Evolutionary conservation across 306 rosid genomes (phyloP).

Genomic region (Canavalia gladiata): DNA sequence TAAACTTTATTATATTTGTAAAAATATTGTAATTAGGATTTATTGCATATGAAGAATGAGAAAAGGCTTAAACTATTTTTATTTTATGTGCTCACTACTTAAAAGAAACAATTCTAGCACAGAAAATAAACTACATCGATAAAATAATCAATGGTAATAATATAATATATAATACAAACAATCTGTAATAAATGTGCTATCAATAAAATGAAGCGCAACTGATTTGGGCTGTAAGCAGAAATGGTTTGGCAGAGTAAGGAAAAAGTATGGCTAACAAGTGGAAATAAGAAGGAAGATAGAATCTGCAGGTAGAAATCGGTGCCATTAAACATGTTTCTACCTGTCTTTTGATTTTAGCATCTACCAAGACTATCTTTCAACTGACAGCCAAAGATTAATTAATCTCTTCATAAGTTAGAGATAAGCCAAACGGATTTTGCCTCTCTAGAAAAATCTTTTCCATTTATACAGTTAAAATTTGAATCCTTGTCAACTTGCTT

Average conservation of each 20-base stretch:
- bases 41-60: neutral
- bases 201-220: constrained; percentile 27
- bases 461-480: too few relatives aligned
- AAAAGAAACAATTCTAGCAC: neutral
- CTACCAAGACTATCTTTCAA: too few relatives aligned
- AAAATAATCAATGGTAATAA: neutral
- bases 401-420: too few relatives aligned
- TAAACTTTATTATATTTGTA: neutral
- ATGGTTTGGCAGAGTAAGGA: neutral
- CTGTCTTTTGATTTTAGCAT: too few relatives aligned
- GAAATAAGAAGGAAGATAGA: neutral
- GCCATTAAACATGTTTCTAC: constrained; percentile 10
- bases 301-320: neutral
- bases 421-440: too few relatives aligned
- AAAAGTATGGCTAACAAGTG: neutral
- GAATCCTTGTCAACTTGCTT: too few relatives aligned
- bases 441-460: too few relatives aligned
- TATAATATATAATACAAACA: neutral
- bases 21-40: neutral
- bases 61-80: neutral
- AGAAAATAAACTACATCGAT: neutral
- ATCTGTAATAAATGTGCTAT: neutral
- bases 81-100: neutral
- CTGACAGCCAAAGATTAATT: too few relatives aligned
- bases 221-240: neutral